Evolutionary conservation across 2,329 filamentous ascomycete species (phyloP).

Genomic region (Penicillium expansum): DNA sequence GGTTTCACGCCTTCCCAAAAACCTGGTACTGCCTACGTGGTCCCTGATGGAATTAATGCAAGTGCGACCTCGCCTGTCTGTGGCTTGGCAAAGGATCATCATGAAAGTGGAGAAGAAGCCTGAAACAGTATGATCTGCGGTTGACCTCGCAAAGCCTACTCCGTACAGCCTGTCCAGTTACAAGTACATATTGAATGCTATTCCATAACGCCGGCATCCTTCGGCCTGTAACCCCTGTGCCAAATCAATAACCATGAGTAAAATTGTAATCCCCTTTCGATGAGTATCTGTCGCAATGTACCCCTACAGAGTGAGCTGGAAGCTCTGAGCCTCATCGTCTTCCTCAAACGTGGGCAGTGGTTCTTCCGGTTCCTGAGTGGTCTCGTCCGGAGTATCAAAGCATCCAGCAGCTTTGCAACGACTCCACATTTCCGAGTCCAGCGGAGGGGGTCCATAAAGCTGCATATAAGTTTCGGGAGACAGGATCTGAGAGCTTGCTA

Average conservation of each 20-base stretch:
- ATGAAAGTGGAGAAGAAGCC: constrained; percentile 20
- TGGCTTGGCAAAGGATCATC: constrained; percentile 18
- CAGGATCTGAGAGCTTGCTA: constrained; percentile 28
- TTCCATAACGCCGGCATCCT: constrained; percentile 18
- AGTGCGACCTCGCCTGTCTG: constrained; percentile 18
- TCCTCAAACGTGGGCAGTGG: constrained; percentile 34
- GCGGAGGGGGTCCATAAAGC: constrained; percentile 42
- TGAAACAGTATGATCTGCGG: constrained; percentile 29
- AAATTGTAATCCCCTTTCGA: constrained; percentile 4
- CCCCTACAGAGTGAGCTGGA: constrained; percentile 40
- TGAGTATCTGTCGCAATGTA: background rate
- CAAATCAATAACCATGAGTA: constrained; percentile 11
- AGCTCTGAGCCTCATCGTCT: constrained; percentile 40
- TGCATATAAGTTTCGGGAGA: constrained; percentile 45
- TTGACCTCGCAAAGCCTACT: constrained; percentile 1
- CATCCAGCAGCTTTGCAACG: constrained; percentile 40
- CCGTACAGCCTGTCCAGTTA: background rate
- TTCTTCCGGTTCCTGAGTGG: constrained; percentile 26
- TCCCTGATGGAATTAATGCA: constrained; percentile 2
- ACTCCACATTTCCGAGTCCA: constrained; percentile 46
- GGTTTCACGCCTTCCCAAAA: background rate
- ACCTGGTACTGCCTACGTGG: constrained; percentile 5
- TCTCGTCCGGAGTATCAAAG: constrained; percentile 31
- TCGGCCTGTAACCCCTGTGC: constrained; percentile 2
- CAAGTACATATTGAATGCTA: constrained; percentile 7